phyloP scores from a whole-genome alignment of 768 basidiomycete genomes.

The Tulasnella sp. region DNA sequence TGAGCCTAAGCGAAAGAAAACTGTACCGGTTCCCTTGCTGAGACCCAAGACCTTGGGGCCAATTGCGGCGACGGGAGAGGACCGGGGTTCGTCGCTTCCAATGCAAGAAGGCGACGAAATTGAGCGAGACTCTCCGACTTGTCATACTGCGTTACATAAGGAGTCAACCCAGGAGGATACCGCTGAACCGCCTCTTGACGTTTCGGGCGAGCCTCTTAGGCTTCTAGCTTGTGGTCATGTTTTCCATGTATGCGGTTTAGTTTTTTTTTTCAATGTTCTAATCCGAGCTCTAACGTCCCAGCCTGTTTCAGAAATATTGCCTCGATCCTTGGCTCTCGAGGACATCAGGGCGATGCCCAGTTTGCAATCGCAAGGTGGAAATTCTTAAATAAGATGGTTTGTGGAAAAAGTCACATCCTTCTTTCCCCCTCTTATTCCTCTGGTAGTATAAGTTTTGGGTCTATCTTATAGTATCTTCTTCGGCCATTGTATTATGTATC shows the following conservation, averaged over 20 bases:
- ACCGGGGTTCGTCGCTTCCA: not conserved
- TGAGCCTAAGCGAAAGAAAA: conserved; percentile 47
- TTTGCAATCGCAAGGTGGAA: conserved; percentile 74
- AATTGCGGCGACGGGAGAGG: not conserved
- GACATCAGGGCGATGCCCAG: conserved; percentile 82
- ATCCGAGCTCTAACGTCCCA: conserved; percentile 29
- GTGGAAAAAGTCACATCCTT: not conserved
- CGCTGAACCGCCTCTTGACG: conserved; percentile 40
- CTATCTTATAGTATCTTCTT: too few species aligned
- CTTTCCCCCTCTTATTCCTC: too few species aligned
- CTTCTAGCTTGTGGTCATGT: conserved; percentile 78
- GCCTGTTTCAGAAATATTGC: conserved; percentile 65
- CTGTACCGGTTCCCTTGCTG: not conserved
- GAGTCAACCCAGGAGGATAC: conserved; percentile 31
- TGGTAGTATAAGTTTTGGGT: too few species aligned
- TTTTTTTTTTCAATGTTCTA: not conserved
- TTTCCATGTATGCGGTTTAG: conserved; percentile 66
- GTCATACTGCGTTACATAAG: conserved; percentile 38
- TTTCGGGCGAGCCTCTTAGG: conserved; percentile 60
- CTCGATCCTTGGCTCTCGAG: conserved; percentile 85
- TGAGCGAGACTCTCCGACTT: conserved; percentile 37
- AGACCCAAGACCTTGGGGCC: not conserved
- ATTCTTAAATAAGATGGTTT: not conserved
- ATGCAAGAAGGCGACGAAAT: not conserved
- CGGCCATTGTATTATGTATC: too few species aligned